Evolutionary conservation across 2,329 filamentous ascomycete genomes (phyloP), one percentile per base, ranked within the genome.

Genomic region (Massarina eburnea): DNA sequence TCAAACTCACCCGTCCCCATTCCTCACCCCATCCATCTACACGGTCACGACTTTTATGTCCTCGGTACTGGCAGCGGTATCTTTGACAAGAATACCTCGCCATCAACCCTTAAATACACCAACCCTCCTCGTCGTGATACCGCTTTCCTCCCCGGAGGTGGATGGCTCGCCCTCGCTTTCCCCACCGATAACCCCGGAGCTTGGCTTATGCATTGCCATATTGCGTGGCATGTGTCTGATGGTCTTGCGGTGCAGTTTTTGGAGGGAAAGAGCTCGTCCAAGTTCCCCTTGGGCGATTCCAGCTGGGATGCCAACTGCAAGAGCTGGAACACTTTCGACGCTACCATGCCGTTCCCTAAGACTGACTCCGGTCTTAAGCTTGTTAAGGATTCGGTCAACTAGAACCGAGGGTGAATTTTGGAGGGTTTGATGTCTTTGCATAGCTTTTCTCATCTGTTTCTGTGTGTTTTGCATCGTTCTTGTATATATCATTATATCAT

Each of bases 161-260:
- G 62, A 3, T 58, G 54, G 45, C 72, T 73, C 12, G 76, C 80
- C 14, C 60, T 82, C 22, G 77, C 79, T 17, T 80, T 81, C 66
- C 60, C 67, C 47, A 74, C 76, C 2, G 70, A 74, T 39, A 81
- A 81, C 58, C 78, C 80, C 0, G 80, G 80, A 8, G 61, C 62
- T 2, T 70, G 66, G 67, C 29, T 53, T 19, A 62, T 66, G 54
- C 61, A 64, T 42, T 66, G 62, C 47, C 62, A 67, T 36, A 66
- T 66, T 30, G 62, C 58, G 3, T 66, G 59, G 81, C 82, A 85
- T 57, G 51, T 83, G 17, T 75, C 75, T 59, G 79, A 80, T 71
- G 82, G 81, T 22, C 70, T 85, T 17, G 73, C 71, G 2, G 67
- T 80, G 14, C 76, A 81, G 55, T 79, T 81, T 55, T 51, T 81